Evolutionary conservation across 2,329 filamentous ascomycete species (phyloP).

Genomic region (Thielaviopsis populi): DNA sequence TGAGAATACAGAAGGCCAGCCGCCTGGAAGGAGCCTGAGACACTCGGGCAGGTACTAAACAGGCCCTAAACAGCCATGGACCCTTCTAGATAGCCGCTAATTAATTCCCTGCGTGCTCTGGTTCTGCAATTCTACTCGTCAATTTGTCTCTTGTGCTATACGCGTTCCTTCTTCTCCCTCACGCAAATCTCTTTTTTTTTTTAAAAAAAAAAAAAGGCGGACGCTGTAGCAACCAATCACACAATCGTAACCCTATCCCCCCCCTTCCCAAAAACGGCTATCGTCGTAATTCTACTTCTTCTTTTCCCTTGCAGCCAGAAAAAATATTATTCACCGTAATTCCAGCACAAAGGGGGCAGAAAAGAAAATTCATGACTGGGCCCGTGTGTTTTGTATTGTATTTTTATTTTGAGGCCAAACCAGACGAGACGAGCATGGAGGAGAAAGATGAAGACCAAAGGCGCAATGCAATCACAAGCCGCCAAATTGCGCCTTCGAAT

Average conservation of each 20-base stretch:
- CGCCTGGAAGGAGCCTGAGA: too few species aligned
- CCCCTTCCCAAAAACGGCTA: not conserved
- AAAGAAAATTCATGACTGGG: not conserved
- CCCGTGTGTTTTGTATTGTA: conserved; percentile 3
- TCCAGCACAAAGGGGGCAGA: not conserved
- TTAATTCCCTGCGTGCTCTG: not conserved
- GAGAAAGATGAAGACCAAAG: not conserved
- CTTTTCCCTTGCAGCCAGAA: not conserved
- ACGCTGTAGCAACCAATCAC: not conserved
- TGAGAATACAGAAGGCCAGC: too few species aligned
- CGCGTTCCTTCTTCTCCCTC: not conserved
- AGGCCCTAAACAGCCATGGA: too few species aligned
- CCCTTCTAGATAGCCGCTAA: too few species aligned
- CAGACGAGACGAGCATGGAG: not conserved
- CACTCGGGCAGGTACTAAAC: too few species aligned
- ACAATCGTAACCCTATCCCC: not conserved
- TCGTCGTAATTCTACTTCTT: too few species aligned
- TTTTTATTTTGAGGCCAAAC: conserved; percentile 3
- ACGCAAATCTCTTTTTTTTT: not conserved
- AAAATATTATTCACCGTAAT: not conserved
- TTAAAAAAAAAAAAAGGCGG: too few species aligned
- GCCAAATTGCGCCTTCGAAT: not conserved
- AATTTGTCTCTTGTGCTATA: not conserved
- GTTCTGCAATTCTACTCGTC: not conserved
- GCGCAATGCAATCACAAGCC: not conserved